Evolutionary conservation across 2,329 filamentous ascomycete species (phyloP), one percentile per base, ranked within the genome.

Genomic region (Coniochaeta ligniaria): DNA sequence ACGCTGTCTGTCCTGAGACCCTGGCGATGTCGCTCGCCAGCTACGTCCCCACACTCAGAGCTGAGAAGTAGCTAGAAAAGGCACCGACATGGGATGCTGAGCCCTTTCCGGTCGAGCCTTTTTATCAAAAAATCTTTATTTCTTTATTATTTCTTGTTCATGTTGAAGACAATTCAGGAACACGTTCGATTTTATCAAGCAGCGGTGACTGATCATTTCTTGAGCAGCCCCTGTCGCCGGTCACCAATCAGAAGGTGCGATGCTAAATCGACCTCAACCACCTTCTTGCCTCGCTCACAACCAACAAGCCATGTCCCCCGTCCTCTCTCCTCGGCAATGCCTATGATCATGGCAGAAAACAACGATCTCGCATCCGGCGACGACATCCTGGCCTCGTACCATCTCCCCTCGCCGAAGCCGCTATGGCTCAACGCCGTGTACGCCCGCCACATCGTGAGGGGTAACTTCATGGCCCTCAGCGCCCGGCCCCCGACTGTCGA

Each of bases 381-480:
- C 67, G 83, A 85, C 60, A 72, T 83, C 58, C 79, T 87, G 65
- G 77, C 78, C 66, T 78, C 78, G 14, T 87, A 87, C 70, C 85
- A 88, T 66, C 78, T 90, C 62, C 88, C 88, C 62, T 82, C 84
- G 45, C 83, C 84, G 35, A 78, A 86, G 62, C 90, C 90, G 17
- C 77, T 91, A 63, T 92, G 90, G 86, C 85, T 92, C 69, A 88
- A 90, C 69, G 83, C 88, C 60, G 78, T 85, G 63, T 89, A 91
- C 71, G 88, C 90, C 60, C 90, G 89, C 72, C 87, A 96, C 70
- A 96, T 96, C 66, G 93, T 97, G 70, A 96, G 94, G 79, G 94
- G 94, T 62, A 98, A 97, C 78, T 97, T 98, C 73, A 92, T 96
- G 88, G 97, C 94, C 12, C 78, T 98, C 62, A 96, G 93, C 69